phyloP scores from a whole-genome alignment of 2,329 filamentous ascomycete species.

The Aureobasidium sp. region DNA sequence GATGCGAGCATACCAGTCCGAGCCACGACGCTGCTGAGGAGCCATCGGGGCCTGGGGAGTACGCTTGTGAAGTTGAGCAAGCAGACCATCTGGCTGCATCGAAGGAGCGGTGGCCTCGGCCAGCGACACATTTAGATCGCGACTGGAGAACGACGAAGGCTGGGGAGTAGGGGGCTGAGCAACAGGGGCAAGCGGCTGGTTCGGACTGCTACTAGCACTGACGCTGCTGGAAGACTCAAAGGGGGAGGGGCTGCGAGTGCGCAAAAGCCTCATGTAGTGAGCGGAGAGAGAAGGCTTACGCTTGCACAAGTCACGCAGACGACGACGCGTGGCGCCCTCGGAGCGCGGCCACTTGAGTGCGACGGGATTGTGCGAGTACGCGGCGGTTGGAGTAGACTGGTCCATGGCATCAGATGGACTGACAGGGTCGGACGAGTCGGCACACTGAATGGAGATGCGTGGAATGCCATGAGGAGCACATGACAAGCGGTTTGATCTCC shows the following conservation, averaged over 20 bases:
- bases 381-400: slow-evolving; percentile 35
- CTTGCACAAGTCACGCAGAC: slow-evolving; percentile 53
- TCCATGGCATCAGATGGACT: slow-evolving; percentile 38
- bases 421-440: slow-evolving; percentile 37
- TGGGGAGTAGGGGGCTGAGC: background rate
- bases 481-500: slow-evolving; percentile 41
- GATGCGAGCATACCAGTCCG: slow-evolving; percentile 35
- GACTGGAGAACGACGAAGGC: slow-evolving; percentile 36
- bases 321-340: slow-evolving; percentile 49
- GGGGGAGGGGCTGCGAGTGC: slow-evolving; percentile 53
- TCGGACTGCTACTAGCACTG: slow-evolving; percentile 16
- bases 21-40: slow-evolving; percentile 23
- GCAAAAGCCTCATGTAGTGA: slow-evolving; percentile 55
- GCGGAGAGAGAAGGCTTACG: slow-evolving; percentile 54
- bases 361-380: slow-evolving; percentile 19
- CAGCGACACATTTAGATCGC: slow-evolving; percentile 44
- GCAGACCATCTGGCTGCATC: slow-evolving; percentile 43
- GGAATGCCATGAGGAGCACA: slow-evolving; percentile 20
- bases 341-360: slow-evolving; percentile 47
- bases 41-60: slow-evolving; percentile 30
- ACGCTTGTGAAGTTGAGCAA: slow-evolving; percentile 33
- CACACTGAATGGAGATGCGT: slow-evolving; percentile 20
- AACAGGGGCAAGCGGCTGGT: background rate
- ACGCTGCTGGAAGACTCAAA: slow-evolving; percentile 32
- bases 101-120: slow-evolving; percentile 43